A percentile compares a stretch with the other conserved stretches of the same genome.
phyloP scores from a whole-genome alignment of 805 yeast species.

The Candida pseudofarinosa region DNA sequence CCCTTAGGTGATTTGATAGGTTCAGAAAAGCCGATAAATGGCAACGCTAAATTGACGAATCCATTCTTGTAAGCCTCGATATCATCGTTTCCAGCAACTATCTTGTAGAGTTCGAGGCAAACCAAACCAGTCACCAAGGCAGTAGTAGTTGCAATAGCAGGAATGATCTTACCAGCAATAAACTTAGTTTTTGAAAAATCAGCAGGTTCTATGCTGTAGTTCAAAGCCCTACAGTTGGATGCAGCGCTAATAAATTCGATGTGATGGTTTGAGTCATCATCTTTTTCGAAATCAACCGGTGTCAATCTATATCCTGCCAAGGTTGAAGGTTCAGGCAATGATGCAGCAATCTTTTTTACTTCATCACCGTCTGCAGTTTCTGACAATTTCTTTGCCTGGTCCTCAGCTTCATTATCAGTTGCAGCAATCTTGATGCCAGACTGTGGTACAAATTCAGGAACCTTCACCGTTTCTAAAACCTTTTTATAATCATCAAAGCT shows the following conservation, averaged over 20 bases:
- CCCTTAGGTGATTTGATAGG: constrained; percentile 85
- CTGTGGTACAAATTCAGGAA: constrained; percentile 65
- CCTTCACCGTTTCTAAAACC: constrained; percentile 45
- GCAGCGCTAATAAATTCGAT: constrained; percentile 95
- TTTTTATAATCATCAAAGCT: constrained; percentile 50
- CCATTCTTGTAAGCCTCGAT: constrained; percentile 91
- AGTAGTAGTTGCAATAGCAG: constrained; percentile 99
- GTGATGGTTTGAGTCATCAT: constrained; percentile 95
- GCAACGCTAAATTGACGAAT: constrained; percentile 84
- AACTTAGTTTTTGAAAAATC: constrained; percentile 89
- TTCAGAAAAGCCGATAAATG: constrained; percentile 95
- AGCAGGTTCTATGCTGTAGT: constrained; percentile 83
- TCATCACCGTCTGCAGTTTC: constrained; percentile 55
- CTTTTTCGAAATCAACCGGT: constrained; percentile 97
- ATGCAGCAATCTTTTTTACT: constrained; percentile 62
- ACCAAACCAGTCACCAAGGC: constrained; percentile 94
- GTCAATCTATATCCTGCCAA: constrained; percentile 81
- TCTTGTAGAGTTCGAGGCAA: constrained; percentile 87
- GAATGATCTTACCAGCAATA: constrained; percentile 97
- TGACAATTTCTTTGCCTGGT: constrained; percentile 49
- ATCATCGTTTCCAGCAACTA: constrained; percentile 67
- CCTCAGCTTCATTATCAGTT: constrained; percentile 84
- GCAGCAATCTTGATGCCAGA: constrained; percentile 78
- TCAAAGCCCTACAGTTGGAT: constrained; percentile 91
- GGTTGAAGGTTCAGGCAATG: constrained; percentile 84